Evolutionary conservation across 768 basidiomycete species (phyloP), one percentile per base, ranked within the genome.

Genomic region (Leucosporidium scottii): DNA sequence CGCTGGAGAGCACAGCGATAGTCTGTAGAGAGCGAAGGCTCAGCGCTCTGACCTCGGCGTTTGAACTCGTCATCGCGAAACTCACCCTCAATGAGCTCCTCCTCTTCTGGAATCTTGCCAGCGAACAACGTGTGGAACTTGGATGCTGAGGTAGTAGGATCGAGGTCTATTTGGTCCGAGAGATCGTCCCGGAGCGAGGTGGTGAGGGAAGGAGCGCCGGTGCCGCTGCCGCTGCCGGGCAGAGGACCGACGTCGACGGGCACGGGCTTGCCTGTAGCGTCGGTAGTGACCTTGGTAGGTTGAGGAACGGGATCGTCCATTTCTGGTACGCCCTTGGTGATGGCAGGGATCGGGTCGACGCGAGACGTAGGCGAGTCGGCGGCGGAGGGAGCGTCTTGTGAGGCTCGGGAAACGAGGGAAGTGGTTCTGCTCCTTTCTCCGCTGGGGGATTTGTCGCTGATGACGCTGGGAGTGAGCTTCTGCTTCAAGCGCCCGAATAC

Each of bases 1-100:
- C 93, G 85, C 79, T 97, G 93, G 18, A 98, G 79, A 0, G 96
- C 96, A 76, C 96, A 99, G 9, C 96, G 94, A 74, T 98, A 99
- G 79, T 99, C 96, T 54, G 25, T 18, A 15, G 9, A 3, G 9
- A 0, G 20, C 20, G 17, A 25, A 4, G 10, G 27, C 28, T 54
- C 36, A 57, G 53, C 55, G 28, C 20, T 34, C 17, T 20, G 8
- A 2, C 39, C 34, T 3, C 60, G 47, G 57, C 9, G 7, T 12
- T 48, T 31, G 18, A 21, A 18, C 1, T 15, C 20, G 23, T 25
- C 18, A 51, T 20, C 17, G 44, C 25, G 9, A 27, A 25, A 79
- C 84, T 73, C 76, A 93, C 93, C 93, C 78, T 97, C 93, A 75
- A 98, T 97, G 59, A 97, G 84, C 81, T 97, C 94, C 78, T 97